Evolutionary conservation across 2,329 filamentous ascomycete genomes (phyloP).

Genomic region (Corynespora cassiicola): DNA sequence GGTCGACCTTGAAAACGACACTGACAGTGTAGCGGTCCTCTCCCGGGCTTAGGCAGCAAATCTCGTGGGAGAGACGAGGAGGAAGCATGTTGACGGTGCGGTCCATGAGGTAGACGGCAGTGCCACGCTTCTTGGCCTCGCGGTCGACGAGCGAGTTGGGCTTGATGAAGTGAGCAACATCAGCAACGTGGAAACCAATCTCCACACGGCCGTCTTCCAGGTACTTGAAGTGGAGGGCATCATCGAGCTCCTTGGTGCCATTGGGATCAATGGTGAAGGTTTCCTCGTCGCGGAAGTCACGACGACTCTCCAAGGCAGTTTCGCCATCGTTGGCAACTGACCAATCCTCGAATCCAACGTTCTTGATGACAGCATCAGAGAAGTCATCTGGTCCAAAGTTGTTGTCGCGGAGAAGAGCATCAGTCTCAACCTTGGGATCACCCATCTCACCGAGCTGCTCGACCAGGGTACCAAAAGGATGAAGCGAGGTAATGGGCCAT

Average conservation of each 20-base stretch:
- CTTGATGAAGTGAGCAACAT: slow-evolving; percentile 97
- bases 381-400: slow-evolving; percentile 99
- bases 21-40: slow-evolving; percentile 90
- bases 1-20: slow-evolving; percentile 90
- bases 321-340: slow-evolving; percentile 84
- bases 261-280: slow-evolving; percentile 93
- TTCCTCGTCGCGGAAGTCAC: slow-evolving; percentile 88
- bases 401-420: slow-evolving; percentile 95
- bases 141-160: slow-evolving; percentile 92
- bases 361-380: slow-evolving; percentile 93
- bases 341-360: slow-evolving; percentile 92
- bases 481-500: slow-evolving; percentile 99
- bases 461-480: slow-evolving; percentile 96
- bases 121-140: slow-evolving; percentile 97
- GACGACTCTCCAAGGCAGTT: slow-evolving; percentile 72
- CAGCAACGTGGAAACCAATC: slow-evolving; percentile 92
- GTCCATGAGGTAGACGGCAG: slow-evolving; percentile 93
- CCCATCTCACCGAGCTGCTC: slow-evolving; percentile 98
- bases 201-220: slow-evolving; percentile 86
- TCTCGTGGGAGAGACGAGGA: slow-evolving; percentile 80
- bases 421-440: slow-evolving; percentile 95
- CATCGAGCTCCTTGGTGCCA: slow-evolving; percentile 85
- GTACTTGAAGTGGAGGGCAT: slow-evolving; percentile 90
- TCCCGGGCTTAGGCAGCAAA: slow-evolving; percentile 87
- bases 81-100: slow-evolving; percentile 88